Evolutionary conservation across 2,329 filamentous ascomycete genomes (phyloP).

Genomic region (Exophiala viscosa): DNA sequence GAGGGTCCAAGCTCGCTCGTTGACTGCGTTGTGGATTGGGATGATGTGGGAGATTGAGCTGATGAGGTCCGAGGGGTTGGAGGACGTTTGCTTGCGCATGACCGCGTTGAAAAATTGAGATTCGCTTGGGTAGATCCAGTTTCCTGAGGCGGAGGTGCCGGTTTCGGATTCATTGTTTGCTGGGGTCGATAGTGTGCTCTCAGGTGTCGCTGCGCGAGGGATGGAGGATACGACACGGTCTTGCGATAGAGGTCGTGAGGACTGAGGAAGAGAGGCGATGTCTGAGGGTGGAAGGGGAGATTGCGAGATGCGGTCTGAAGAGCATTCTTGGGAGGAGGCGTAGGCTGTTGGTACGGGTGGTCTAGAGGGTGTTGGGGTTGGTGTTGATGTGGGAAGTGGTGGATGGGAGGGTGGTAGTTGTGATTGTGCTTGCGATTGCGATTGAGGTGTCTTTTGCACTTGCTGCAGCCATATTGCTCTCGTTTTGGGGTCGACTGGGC

Average conservation of each 20-base stretch:
- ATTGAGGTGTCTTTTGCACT: conserved; percentile 57
- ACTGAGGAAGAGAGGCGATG: conserved; percentile 23
- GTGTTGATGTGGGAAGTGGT: conserved; percentile 13
- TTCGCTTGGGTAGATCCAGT: conserved; percentile 97
- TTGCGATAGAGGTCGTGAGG: conserved; percentile 53
- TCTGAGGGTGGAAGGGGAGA: conserved; percentile 24
- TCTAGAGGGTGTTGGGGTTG: neutral
- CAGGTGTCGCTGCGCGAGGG: conserved; percentile 54
- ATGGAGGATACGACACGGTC: conserved; percentile 77
- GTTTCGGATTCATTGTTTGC: conserved; percentile 78
- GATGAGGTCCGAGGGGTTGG: conserved; percentile 44
- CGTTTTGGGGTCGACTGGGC: conserved; percentile 87
- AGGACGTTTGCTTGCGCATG: conserved; percentile 73
- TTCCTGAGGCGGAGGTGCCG: conserved; percentile 67
- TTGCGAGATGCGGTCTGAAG: conserved; percentile 32
- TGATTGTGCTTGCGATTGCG: conserved; percentile 37
- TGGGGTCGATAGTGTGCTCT: conserved; percentile 36
- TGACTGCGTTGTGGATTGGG: conserved; percentile 98
- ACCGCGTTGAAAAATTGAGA: conserved; percentile 98
- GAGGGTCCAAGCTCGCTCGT: conserved; percentile 91
- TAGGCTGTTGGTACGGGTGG: conserved; percentile 18
- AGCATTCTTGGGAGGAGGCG: conserved; percentile 29
- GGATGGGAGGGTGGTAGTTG: conserved; percentile 32
- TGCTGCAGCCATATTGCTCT: conserved; percentile 74
- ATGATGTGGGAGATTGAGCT: conserved; percentile 63